Evolutionary conservation across 345 rosid genomes (phyloP).

Genomic region (Moricandia arvensis): DNA sequence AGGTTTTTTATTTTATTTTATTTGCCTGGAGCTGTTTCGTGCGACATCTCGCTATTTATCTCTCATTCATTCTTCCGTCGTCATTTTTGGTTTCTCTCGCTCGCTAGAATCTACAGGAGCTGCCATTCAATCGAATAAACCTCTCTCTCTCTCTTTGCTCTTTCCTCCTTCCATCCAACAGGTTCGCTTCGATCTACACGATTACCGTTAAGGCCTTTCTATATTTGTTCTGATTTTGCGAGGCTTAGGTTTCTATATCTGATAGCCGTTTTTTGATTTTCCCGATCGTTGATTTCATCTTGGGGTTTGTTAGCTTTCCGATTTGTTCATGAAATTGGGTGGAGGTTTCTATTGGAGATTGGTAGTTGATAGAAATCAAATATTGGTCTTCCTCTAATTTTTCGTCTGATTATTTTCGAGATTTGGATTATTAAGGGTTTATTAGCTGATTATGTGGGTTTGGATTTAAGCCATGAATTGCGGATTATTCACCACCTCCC

Average conservation of each 20-base stretch:
- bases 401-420: neutral
- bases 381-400: slow-evolving; percentile 1
- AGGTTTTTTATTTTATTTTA: neutral
- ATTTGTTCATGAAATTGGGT: neutral
- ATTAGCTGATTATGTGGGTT: slow-evolving; percentile 23
- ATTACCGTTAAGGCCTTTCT: neutral
- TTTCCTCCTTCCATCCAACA: slow-evolving; percentile 26
- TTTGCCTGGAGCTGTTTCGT: slow-evolving; percentile 40
- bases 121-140: slow-evolving; percentile 37
- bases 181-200: slow-evolving; percentile 60
- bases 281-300: slow-evolving; percentile 21
- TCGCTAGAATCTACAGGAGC: slow-evolving; percentile 50
- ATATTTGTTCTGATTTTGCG: slow-evolving; percentile 1
- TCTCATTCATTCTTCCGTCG: slow-evolving; percentile 35
- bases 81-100: slow-evolving; percentile 25
- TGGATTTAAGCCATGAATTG: neutral
- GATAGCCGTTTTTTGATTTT: slow-evolving; percentile 28
- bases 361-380: slow-evolving; percentile 4
- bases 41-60: slow-evolving; percentile 26
- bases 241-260: slow-evolving; percentile 18
- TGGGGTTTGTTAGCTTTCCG: slow-evolving; percentile 26
- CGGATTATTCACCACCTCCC: no score
- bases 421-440: slow-evolving; percentile 25
- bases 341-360: slow-evolving; percentile 12
- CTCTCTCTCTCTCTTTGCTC: slow-evolving; percentile 32